A percentile compares a stretch with the other conserved stretches of the same genome.
These are phyloP conservation scores for Trichophyton benhamiae DNA, from an alignment of 2,329 filamentous ascomycete genomes.

Conservation along the genomic window DNA sequence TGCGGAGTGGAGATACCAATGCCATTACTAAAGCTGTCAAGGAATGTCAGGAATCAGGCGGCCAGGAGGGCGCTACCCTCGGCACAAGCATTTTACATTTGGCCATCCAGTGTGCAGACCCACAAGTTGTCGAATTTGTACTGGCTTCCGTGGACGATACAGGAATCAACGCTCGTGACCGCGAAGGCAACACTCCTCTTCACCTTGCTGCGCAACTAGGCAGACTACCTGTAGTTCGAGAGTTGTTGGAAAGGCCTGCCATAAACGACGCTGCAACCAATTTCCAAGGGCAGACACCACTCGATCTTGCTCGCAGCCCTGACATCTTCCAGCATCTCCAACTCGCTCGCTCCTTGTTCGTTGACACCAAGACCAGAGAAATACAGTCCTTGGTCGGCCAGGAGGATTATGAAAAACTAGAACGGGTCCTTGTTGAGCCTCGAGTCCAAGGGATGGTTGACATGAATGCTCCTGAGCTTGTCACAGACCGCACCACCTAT, in stretches of 20 bases:
- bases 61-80: conserved; percentile 31
- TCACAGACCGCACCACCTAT: conserved; percentile 63
- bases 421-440: conserved; percentile 69
- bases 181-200: conserved; percentile 86
- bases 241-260: conserved; percentile 66
- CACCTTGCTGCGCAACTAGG: conserved; percentile 79
- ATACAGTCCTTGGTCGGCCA: conserved; percentile 65
- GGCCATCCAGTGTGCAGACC: conserved; percentile 88
- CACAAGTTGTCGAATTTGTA: conserved; percentile 88
- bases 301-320: conserved; percentile 80
- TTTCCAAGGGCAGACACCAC: conserved; percentile 66
- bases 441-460: conserved; percentile 78
- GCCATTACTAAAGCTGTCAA: conserved; percentile 74
- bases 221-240: conserved; percentile 63
- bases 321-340: conserved; percentile 95
- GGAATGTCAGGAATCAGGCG: conserved; percentile 43
- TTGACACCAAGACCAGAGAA: conserved; percentile 72
- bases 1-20: conserved; percentile 79
- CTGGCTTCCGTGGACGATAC: conserved; percentile 59
- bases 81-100: conserved; percentile 87
- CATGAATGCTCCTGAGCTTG: conserved; percentile 82
- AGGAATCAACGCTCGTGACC: conserved; percentile 81
- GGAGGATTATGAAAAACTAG: conserved; percentile 64
- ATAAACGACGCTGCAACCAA: conserved; percentile 87
- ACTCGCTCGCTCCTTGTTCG: conserved; percentile 75